phyloP scores from a whole-genome alignment of 2,329 filamentous ascomycete species.

The Botrytis galanthina region DNA sequence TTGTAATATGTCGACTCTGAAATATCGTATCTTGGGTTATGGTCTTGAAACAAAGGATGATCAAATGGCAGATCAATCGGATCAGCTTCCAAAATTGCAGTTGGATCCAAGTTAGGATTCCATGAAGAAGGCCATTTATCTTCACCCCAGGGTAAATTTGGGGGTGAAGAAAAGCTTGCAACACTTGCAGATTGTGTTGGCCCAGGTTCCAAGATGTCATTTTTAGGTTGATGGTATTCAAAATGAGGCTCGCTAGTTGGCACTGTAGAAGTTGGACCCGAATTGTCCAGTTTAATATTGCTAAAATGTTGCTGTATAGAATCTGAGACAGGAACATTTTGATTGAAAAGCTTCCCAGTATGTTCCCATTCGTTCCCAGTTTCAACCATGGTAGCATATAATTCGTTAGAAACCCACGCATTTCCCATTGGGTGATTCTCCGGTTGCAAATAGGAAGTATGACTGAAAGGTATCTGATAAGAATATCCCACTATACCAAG shows the following conservation, averaged over 20 bases:
- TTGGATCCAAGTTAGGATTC: constrained; percentile 25
- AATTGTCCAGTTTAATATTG: background rate
- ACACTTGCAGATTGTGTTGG: constrained; percentile 12
- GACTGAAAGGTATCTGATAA: background rate
- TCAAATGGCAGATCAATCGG: constrained; percentile 25
- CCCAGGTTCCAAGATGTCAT: background rate
- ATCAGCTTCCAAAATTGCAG: constrained; percentile 23
- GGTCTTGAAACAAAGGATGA: constrained; percentile 26
- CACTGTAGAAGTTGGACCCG: background rate
- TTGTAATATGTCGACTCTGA: constrained; percentile 25
- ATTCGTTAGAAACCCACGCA: constrained; percentile 32
- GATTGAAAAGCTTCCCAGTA: constrained; percentile 17
- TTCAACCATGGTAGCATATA: constrained; percentile 33
- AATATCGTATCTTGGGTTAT: constrained; percentile 31
- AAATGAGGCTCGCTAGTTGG: background rate
- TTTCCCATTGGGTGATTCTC: constrained; percentile 17
- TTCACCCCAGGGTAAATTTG: constrained; percentile 27
- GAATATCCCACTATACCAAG: background rate
- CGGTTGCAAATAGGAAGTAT: constrained; percentile 14
- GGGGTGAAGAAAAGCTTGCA: constrained; percentile 24
- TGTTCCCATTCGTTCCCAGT: constrained; percentile 29
- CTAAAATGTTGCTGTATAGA: background rate
- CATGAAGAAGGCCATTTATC: constrained; percentile 33
- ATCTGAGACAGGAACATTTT: constrained; percentile 13
- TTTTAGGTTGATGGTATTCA: background rate